Evolutionary conservation across 768 basidiomycete genomes (phyloP).

Genomic region (Dioszegia crocea): DNA sequence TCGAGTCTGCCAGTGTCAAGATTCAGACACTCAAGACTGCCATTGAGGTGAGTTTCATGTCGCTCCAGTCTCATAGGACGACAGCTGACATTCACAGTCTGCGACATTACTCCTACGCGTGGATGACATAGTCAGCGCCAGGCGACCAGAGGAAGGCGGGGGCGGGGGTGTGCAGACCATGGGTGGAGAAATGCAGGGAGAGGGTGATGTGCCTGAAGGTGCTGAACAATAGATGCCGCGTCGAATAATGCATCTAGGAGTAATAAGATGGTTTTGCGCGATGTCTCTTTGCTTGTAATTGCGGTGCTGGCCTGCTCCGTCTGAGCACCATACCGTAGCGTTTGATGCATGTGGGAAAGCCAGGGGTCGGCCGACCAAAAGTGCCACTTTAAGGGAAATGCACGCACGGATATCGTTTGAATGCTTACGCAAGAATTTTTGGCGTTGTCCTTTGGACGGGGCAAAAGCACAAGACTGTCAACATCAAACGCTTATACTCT

Average conservation of each 20-base stretch:
- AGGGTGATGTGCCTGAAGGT: conserved; percentile 21
- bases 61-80: neutral
- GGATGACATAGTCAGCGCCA: conserved; percentile 71
- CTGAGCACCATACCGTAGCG: too few relatives aligned
- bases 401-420: too few relatives aligned
- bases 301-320: too few relatives aligned
- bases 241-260: neutral
- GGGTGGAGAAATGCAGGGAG: conserved; percentile 38
- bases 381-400: too few relatives aligned
- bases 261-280: neutral
- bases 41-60: conserved; percentile 63
- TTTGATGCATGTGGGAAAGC: too few relatives aligned
- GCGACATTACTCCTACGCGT: conserved; percentile 87
- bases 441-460: too few relatives aligned
- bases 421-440: too few relatives aligned
- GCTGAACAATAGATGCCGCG: conserved; percentile 15
- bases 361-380: too few relatives aligned
- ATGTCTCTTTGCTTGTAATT: too few relatives aligned
- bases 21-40: conserved; percentile 96
- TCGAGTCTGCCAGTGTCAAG: conserved; percentile 96
- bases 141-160: conserved; percentile 44
- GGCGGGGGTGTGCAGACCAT: conserved; percentile 48
- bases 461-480: too few relatives aligned
- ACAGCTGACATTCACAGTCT: conserved; percentile 55
- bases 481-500: too few relatives aligned